These are phyloP conservation scores for Pecoramyces ruminantium DNA, from an alignment of 192 early-diverging fungal genomes.

Conservation along the genomic window DNA sequence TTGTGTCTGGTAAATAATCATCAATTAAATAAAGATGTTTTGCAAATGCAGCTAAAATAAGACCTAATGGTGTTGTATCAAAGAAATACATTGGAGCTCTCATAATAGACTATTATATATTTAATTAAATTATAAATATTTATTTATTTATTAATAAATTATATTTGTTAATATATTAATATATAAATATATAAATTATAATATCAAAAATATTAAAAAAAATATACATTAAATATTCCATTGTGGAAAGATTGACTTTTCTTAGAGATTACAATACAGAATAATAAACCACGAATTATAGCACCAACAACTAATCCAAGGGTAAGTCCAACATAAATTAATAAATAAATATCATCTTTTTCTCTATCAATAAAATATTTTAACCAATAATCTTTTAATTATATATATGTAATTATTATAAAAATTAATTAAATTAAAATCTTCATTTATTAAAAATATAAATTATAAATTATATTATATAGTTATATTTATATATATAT, in stretches of 20 bases:
- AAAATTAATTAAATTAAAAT: too few species aligned
- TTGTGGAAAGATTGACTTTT: background rate
- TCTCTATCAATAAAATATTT: constrained; percentile 1
- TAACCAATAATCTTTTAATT: background rate
- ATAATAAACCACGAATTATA: background rate
- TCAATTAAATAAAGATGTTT: constrained; percentile 31
- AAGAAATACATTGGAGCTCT: constrained; percentile 36
- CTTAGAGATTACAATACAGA: background rate
- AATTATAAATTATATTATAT: too few species aligned
- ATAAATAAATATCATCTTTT: background rate
- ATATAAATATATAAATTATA: too few species aligned
- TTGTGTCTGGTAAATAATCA: constrained; percentile 25
- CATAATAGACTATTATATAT: background rate
- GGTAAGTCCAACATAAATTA: background rate
- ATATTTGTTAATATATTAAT: too few species aligned
- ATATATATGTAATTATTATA: too few species aligned
- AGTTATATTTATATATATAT: background rate
- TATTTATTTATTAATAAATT: too few species aligned
- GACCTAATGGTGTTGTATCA: constrained; percentile 37
- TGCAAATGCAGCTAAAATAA: constrained; percentile 29
- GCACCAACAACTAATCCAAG: background rate
- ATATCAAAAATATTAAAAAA: too few species aligned
- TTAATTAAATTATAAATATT: background rate
- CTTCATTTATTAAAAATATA: too few species aligned
- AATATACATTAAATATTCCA: background rate